Percentiles rank a stretch among this genome's conserved stretches.
Conservation (phyloP, 805 yeast species). For the Starmerella tilneyi region DNA sequence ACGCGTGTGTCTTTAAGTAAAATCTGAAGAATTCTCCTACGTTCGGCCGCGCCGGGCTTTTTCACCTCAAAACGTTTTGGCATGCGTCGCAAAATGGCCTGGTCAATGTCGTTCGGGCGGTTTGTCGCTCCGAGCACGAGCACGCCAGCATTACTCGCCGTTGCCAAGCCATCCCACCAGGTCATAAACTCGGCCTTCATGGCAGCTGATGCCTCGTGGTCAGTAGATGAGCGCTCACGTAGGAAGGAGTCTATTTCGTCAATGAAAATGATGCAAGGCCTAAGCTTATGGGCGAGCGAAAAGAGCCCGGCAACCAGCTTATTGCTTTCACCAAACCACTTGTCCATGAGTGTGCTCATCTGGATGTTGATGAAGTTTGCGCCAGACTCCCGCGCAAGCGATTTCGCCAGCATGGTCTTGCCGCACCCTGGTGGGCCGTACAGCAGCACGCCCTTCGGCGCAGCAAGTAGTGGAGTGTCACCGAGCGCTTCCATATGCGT, state of each 20-base stretch:
- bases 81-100: slow-evolving; percentile 83
- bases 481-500: slow-evolving; percentile 42
- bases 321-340: slow-evolving; percentile 95
- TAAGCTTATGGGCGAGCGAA: slow-evolving; percentile 75
- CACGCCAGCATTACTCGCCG: slow-evolving; percentile 51
- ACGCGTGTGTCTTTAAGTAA: slow-evolving; percentile 55
- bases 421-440: slow-evolving; percentile 98
- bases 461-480: slow-evolving; percentile 57
- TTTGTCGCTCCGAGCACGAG: slow-evolving; percentile 92
- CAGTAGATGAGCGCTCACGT: slow-evolving; percentile 70
- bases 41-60: slow-evolving; percentile 58
- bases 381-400: slow-evolving; percentile 80
- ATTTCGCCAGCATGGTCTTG: slow-evolving; percentile 93
- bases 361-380: slow-evolving; percentile 85
- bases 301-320: slow-evolving; percentile 89
- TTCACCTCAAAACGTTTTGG: slow-evolving; percentile 79
- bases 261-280: slow-evolving; percentile 89
- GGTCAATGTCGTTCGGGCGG: slow-evolving; percentile 81
- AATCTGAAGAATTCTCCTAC: slow-evolving; percentile 59
- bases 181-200: slow-evolving; percentile 96
- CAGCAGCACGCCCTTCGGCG: slow-evolving; percentile 87
- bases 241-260: slow-evolving; percentile 94
- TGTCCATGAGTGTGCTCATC: slow-evolving; percentile 91
- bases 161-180: slow-evolving; percentile 85
- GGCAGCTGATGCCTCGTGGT: slow-evolving; percentile 92